Conservation (phyloP, 805 yeast genomes). For the Millerago galiae region DNA sequence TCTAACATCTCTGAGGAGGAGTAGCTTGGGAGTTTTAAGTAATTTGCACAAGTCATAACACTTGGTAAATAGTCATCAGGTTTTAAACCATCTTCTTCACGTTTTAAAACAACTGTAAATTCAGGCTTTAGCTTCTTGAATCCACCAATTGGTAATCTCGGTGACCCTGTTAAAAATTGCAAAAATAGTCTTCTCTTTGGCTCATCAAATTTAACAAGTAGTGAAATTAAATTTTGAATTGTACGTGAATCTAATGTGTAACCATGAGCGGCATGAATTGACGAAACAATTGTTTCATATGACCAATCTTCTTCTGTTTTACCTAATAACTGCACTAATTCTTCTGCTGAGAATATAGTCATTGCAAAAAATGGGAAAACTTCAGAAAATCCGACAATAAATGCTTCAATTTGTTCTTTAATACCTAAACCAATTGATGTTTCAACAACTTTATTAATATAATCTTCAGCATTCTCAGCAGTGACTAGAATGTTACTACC, state of each 20-base stretch:
- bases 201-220: conserved; percentile 48
- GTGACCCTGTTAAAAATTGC: conserved; percentile 90
- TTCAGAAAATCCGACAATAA: conserved; percentile 72
- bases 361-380: conserved; percentile 77
- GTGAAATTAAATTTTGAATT: conserved; percentile 52
- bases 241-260: conserved; percentile 63
- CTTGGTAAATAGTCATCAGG: conserved; percentile 87
- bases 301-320: conserved; percentile 86
- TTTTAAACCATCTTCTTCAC: conserved; percentile 58
- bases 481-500: conserved; percentile 51
- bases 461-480: conserved; percentile 47
- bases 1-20: conserved; percentile 55
- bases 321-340: conserved; percentile 67
- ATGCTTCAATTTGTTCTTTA: conserved; percentile 53
- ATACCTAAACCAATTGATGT: conserved; percentile 60
- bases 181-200: conserved; percentile 65
- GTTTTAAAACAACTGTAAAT: conserved; percentile 81
- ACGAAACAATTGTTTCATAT: conserved; percentile 45
- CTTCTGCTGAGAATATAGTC: conserved; percentile 66
- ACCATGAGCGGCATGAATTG: conserved; percentile 86
- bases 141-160: conserved; percentile 90
- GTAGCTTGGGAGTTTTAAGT: conserved; percentile 83
- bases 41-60: conserved; percentile 98
- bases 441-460: conserved; percentile 51
- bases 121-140: conserved; percentile 76